Conservation (phyloP, 306 rosid species). For the Cucurbita pepo region DNA sequence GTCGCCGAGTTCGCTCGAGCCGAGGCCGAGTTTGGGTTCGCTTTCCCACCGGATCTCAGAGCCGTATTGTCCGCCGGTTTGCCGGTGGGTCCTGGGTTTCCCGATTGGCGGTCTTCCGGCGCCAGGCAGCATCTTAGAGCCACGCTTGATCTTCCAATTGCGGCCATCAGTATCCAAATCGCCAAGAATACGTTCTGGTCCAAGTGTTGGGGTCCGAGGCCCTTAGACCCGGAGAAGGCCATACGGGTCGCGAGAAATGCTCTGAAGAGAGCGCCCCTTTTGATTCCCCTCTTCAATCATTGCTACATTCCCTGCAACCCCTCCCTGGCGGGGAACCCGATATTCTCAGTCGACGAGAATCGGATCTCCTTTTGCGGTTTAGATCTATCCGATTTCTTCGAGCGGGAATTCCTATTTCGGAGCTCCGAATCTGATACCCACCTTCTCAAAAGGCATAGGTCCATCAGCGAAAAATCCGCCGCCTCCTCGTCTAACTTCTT, state of each 20-base stretch:
- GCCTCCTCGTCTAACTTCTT: constrained; percentile 49
- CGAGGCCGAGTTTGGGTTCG: constrained; percentile 85
- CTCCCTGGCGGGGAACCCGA: constrained; percentile 75
- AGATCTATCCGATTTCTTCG: constrained; percentile 89
- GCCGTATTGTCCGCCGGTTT: constrained; percentile 79
- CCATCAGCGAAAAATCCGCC: constrained; percentile 65
- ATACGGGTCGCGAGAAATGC: constrained; percentile 61
- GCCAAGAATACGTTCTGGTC: constrained; percentile 81
- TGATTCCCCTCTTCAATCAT: constrained; percentile 88
- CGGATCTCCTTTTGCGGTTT: constrained; percentile 78
- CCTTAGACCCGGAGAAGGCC: constrained; percentile 77
- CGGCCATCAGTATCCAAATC: constrained; percentile 90
- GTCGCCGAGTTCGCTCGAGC: constrained; percentile 82
- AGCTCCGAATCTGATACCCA: constrained; percentile 38
- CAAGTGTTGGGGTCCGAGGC: constrained; percentile 73
- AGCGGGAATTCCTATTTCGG: constrained; percentile 54
- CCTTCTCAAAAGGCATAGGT: constrained; percentile 51
- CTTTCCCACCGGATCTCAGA: constrained; percentile 83
- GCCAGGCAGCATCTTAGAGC: constrained; percentile 79
- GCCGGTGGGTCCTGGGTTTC: constrained; percentile 84
- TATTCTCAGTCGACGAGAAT: constrained; percentile 83
- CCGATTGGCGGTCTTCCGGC: constrained; percentile 72
- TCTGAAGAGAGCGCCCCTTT: constrained; percentile 77
- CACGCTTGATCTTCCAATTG: constrained; percentile 79
- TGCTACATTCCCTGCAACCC: constrained; percentile 97